These are phyloP conservation scores for Cronartium quercuum DNA, from an alignment of 1,284 basidiomycete genomes.

Conservation along the genomic window DNA sequence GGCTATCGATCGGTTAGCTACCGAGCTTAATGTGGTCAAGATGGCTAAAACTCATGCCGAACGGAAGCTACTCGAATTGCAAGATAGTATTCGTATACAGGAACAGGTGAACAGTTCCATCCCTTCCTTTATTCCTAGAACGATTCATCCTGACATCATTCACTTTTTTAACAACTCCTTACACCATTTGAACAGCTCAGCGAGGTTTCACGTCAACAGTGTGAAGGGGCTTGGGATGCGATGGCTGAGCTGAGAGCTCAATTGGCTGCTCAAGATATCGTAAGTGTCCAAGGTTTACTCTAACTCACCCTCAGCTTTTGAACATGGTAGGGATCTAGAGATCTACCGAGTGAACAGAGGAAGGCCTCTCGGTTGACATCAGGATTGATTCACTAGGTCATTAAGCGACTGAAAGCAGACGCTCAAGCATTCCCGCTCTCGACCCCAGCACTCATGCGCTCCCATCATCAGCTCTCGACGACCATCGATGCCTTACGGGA, in stretches of 20 bases:
- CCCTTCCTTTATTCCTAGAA: not conserved
- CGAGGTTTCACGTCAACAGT: constrained; percentile 26
- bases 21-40: constrained; percentile 32
- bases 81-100: constrained; percentile 16
- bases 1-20: constrained; percentile 25
- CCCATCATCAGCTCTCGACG: constrained; percentile 9
- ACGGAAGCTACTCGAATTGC: constrained; percentile 7
- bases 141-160: not conserved
- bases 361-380: not conserved
- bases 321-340: not conserved
- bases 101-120: not conserved
- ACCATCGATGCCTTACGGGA: constrained; percentile 28
- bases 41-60: constrained; percentile 34
- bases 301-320: no score
- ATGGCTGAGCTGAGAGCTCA: constrained; percentile 17
- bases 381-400: constrained; percentile 8
- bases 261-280: constrained; percentile 22
- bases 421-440: constrained; percentile 27
- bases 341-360: not conserved
- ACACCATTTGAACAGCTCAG: not conserved
- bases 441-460: constrained; percentile 2
- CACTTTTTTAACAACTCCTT: not conserved
- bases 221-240: constrained; percentile 31
- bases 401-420: constrained; percentile 26
- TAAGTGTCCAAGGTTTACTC: constrained; percentile 1